Base-by-base conservation (phyloP, 2,329 filamentous ascomycete species). In the Sclerotinia subarctica region DNA sequence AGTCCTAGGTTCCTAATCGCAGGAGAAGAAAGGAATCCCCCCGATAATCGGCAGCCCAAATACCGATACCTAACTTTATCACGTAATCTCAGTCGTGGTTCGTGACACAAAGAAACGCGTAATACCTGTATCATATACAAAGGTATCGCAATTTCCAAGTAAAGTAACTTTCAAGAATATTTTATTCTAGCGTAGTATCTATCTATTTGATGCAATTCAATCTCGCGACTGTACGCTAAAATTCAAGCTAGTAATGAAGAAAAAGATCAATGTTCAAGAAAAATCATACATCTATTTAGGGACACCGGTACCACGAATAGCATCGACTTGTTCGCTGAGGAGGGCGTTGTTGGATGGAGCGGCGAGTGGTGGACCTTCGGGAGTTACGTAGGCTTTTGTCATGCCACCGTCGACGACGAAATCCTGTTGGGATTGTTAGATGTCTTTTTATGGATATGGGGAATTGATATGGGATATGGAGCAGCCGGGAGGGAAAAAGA, bases 401-500 rank as follows among this genome's bases (percentile, higher is more conserved):
- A 99, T 92, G 69, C 94, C 94, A 69, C 95, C 95, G 76, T 99
- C 95, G 35, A 98, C 93, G 5, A 96, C 90, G 81, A 98, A 96
- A 78, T 98, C 95, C 69, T 88, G 6, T 29, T 10, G 10, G 10
- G 15, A 5, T 15, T 42, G 47, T 63, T 42, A 63, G 46, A 19
- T 13, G 35, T 8, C 5, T 8, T 15, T 52, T 52, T 24, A 5
- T 4, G 52, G 5, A 3, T 19, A 10, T n/a, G 5, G 13, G 13
- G 47, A 5, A 24, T 26, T 10, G 29, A 19, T 19, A 29, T n/a
- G 21, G 17, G 15, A 10, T 3, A 21, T 38, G 35, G 35, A 46
- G n/a, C 1, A 24, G 29, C 11, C 4, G 15, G 17, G 5, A 11
- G n/a, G n/a, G 15, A 46, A 59, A 2, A 21, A 44, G 5, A 21